phyloP scores from a whole-genome alignment of 371 early-diverging fungal species.

The Pancytospora epiphaga region DNA sequence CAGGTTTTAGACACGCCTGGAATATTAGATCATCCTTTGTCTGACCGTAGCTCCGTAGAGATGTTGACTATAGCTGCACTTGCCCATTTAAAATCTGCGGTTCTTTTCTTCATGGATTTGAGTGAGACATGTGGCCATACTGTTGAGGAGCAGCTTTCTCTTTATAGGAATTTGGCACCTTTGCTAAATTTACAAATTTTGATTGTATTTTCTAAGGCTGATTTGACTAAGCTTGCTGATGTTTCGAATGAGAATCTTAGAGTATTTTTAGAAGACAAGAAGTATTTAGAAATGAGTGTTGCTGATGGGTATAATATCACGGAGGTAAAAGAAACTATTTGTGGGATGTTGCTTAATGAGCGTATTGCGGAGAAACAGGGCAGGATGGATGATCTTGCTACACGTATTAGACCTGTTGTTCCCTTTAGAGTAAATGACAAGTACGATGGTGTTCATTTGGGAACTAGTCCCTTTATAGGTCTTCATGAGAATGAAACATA shows the following conservation, averaged over 20 bases:
- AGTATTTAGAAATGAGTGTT: slow-evolving; percentile 61
- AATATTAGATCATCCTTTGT: slow-evolving; percentile 94
- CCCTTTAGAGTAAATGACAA: slow-evolving; percentile 10
- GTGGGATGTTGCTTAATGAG: slow-evolving; percentile 56
- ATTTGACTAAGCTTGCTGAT: slow-evolving; percentile 69
- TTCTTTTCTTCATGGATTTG: slow-evolving; percentile 94
- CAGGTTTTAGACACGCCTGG: slow-evolving; percentile 99
- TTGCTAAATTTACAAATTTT: slow-evolving; percentile 91
- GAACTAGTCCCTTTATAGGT: slow-evolving; percentile 14
- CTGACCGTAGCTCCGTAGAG: slow-evolving; percentile 98
- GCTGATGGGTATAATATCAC: slow-evolving; percentile 53
- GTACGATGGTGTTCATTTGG: slow-evolving; percentile 9
- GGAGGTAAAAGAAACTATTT: slow-evolving; percentile 51
- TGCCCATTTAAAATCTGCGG: slow-evolving; percentile 89
- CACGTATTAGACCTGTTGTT: slow-evolving; percentile 60
- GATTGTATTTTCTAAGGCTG: slow-evolving; percentile 91
- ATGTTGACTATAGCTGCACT: slow-evolving; percentile 99
- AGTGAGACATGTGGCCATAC: slow-evolving; percentile 97
- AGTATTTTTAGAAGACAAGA: slow-evolving; percentile 66
- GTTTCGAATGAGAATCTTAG: slow-evolving; percentile 67
- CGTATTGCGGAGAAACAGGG: slow-evolving; percentile 55
- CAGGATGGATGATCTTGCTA: slow-evolving; percentile 26
- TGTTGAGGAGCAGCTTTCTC: slow-evolving; percentile 73
- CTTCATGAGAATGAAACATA: slow-evolving; percentile 42
- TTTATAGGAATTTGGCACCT: slow-evolving; percentile 89